phyloP scores from a whole-genome alignment of 176 grass and related monocot species.

The Ensete ventricosum region DNA sequence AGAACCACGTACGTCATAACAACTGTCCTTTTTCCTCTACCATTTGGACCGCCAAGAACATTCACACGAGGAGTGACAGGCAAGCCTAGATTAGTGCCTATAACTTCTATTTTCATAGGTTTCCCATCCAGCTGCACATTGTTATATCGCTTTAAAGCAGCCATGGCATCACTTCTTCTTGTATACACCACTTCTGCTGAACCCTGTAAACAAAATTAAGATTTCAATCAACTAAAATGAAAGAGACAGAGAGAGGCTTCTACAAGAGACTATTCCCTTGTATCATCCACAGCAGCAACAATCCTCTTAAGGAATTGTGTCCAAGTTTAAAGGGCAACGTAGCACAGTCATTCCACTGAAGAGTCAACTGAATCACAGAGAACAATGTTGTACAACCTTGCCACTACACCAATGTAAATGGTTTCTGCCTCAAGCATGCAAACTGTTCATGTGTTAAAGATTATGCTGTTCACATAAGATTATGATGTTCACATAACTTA shows the following conservation, averaged over 20 bases:
- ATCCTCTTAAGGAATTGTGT: not conserved
- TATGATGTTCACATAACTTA: too few species aligned
- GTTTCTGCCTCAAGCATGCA: too few species aligned
- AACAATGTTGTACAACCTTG: too few species aligned
- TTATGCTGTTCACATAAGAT: too few species aligned
- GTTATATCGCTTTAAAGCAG: slow-evolving; percentile 79
- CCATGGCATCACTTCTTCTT: slow-evolving; percentile 76
- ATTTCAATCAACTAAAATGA: slow-evolving; percentile 6
- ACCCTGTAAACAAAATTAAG: slow-evolving; percentile 51
- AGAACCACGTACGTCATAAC: slow-evolving; percentile 71
- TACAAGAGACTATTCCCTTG: not conserved
- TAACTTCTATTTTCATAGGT: slow-evolving; percentile 82
- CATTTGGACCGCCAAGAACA: slow-evolving; percentile 46
- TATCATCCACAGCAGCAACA: not conserved
- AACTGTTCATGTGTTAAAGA: too few species aligned
- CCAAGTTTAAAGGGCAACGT: not conserved
- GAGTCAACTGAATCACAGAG: not conserved
- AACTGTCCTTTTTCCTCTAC: slow-evolving; percentile 73
- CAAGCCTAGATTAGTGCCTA: slow-evolving; percentile 62
- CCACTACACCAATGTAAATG: too few species aligned
- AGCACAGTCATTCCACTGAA: not conserved
- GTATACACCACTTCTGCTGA: slow-evolving; percentile 84
- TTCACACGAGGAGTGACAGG: slow-evolving; percentile 39
- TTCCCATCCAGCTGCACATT: slow-evolving; percentile 94
- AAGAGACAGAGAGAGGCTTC: not conserved